These are phyloP conservation scores for Blastomyces emzantsi DNA, from an alignment of 2,329 filamentous ascomycete genomes.

Conservation along the genomic window DNA sequence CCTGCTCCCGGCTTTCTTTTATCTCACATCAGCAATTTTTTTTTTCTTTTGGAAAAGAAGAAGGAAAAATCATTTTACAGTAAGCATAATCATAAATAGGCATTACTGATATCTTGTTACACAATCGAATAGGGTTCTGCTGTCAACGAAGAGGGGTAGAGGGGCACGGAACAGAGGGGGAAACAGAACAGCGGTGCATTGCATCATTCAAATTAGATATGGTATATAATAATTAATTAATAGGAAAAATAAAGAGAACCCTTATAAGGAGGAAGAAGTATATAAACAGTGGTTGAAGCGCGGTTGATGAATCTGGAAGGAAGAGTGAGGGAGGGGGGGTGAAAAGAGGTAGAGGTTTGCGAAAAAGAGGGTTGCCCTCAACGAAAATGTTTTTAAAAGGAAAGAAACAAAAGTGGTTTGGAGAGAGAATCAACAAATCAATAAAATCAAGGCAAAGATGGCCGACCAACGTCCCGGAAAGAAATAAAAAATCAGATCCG, in stretches of 20 bases:
- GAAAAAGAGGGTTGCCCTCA: not conserved
- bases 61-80: not conserved
- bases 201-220: constrained; percentile 3
- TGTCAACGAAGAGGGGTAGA: not conserved
- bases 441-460: not conserved
- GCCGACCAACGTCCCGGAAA: not conserved
- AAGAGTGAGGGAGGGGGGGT: too few relatives aligned
- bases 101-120: not conserved
- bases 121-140: not conserved
- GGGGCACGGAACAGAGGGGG: too few relatives aligned
- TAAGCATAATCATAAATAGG: not conserved
- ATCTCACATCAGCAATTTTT: not conserved
- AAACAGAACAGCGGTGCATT: not conserved
- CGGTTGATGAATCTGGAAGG: not conserved
- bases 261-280: not conserved
- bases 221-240: not conserved
- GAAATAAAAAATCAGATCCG: not conserved
- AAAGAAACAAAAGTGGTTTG: not conserved
- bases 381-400: not conserved
- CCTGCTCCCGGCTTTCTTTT: not conserved
- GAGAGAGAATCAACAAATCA: not conserved
- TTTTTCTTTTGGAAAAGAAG: not conserved
- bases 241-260: not conserved
- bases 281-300: not conserved
- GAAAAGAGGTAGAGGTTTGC: not conserved